Evolutionary conservation across 768 basidiomycete genomes (phyloP).

Genomic region (Psilocybe azurescens): DNA sequence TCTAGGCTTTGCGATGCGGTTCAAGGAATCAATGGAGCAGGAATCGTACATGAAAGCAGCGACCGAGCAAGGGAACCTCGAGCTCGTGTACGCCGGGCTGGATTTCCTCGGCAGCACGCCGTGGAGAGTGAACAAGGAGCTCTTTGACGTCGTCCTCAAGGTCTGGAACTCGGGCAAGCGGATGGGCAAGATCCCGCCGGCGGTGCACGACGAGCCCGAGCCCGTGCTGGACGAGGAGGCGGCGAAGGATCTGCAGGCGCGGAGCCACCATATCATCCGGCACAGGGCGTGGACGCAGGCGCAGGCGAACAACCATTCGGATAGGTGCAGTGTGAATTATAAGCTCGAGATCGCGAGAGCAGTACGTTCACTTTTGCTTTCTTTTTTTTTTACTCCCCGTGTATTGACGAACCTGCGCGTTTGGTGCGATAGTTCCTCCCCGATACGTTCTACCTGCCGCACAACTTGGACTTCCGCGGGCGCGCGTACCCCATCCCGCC

Average conservation of each 20-base stretch:
- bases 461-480: constrained; percentile 97
- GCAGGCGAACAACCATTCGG: constrained; percentile 87
- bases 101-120: constrained; percentile 91
- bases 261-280: constrained; percentile 56
- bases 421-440: constrained; percentile 68
- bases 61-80: constrained; percentile 73
- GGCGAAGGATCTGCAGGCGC: constrained; percentile 57
- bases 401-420: neutral
- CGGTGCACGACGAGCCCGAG: constrained; percentile 64
- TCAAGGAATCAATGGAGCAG: constrained; percentile 90
- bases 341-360: constrained; percentile 95
- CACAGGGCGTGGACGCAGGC: constrained; percentile 58
- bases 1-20: constrained; percentile 76
- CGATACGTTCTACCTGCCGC: constrained; percentile 90
- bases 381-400: neutral
- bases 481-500: constrained; percentile 97
- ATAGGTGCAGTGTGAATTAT: constrained; percentile 93
- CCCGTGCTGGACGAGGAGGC: constrained; percentile 56
- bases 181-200: constrained; percentile 86
- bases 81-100: constrained; percentile 86
- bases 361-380: constrained; percentile 48
- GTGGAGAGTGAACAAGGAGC: constrained; percentile 83
- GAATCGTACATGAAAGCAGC: constrained; percentile 78
- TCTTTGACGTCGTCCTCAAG: constrained; percentile 75
- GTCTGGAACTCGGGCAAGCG: constrained; percentile 90